A percentile compares a stretch with the other conserved stretches of the same genome.
Evolutionary conservation across 805 yeast species (phyloP).

Genomic region (Candida maesae): DNA sequence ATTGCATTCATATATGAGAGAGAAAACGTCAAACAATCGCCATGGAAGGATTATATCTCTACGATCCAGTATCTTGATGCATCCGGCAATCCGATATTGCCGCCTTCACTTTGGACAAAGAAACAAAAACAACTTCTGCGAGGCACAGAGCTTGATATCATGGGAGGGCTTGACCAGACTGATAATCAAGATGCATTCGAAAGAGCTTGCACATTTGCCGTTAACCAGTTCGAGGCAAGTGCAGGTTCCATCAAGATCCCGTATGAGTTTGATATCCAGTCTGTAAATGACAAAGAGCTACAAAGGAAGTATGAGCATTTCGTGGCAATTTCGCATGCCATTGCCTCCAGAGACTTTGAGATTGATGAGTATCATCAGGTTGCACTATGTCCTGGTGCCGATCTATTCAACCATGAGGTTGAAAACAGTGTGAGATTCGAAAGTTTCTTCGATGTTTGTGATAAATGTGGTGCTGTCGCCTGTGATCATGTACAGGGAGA

Average conservation of each 20-base stretch:
- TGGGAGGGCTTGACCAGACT: conserved; percentile 54
- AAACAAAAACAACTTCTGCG: conserved; percentile 42
- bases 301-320: conserved; percentile 40
- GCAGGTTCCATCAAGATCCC: conserved; percentile 29
- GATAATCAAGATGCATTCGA: conserved; percentile 39
- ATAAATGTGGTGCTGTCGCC: conserved; percentile 42
- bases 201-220: conserved; percentile 33
- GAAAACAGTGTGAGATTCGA: conserved; percentile 68
- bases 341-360: conserved; percentile 77
- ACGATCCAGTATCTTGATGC: conserved; percentile 39
- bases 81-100: conserved; percentile 36
- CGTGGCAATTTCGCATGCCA: conserved; percentile 53
- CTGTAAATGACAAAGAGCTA: conserved; percentile 23
- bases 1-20: conserved; percentile 71
- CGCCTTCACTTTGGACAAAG: conserved; percentile 65
- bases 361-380: conserved; percentile 72
- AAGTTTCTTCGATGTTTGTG: conserved; percentile 49
- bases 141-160: conserved; percentile 57
- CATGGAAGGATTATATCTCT: conserved; percentile 69
- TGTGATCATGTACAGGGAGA: conserved; percentile 28
- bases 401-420: conserved; percentile 73
- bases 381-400: conserved; percentile 88
- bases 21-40: conserved; percentile 56
- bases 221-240: conserved; percentile 24
- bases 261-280: conserved; percentile 26